A percentile compares a stretch with the other conserved stretches of the same genome.
phyloP scores from a whole-genome alignment of 805 yeast species.

The Jamesozyma lodderae region DNA sequence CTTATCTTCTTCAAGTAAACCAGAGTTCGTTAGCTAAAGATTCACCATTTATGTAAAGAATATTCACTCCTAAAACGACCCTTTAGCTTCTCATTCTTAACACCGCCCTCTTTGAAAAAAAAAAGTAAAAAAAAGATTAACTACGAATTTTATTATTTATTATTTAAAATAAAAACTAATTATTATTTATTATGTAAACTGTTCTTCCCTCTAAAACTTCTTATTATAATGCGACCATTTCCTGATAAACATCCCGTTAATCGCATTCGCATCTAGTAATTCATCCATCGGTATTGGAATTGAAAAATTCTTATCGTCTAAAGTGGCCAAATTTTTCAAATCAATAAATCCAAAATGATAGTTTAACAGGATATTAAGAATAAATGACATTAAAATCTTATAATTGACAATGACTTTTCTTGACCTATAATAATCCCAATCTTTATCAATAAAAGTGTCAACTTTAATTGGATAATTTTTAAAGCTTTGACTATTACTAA shows the following conservation, averaged over 20 bases:
- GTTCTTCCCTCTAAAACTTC: constrained; percentile 19
- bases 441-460: constrained; percentile 12
- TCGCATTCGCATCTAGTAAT: constrained; percentile 14
- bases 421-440: constrained; percentile 29
- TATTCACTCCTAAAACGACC: too few species aligned
- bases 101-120: neutral
- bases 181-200: too few species aligned
- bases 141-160: neutral
- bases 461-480: constrained; percentile 26
- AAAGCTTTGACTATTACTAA: constrained; percentile 30
- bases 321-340: constrained; percentile 23
- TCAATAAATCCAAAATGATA: constrained; percentile 44
- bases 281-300: constrained; percentile 25
- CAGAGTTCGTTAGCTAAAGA: too few species aligned
- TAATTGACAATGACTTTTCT: constrained; percentile 32
- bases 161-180: neutral
- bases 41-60: too few species aligned
- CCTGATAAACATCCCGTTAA: constrained; percentile 22
- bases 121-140: too few species aligned
- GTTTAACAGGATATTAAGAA: constrained; percentile 36
- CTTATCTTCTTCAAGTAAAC: too few species aligned
- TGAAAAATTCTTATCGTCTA: constrained; percentile 19
- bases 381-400: constrained; percentile 34
- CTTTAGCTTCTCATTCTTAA: too few species aligned
- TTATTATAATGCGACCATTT: constrained; percentile 30